Base-by-base conservation (phyloP, 352 stramenopile species). In the Lagenidium sp. region DNA sequence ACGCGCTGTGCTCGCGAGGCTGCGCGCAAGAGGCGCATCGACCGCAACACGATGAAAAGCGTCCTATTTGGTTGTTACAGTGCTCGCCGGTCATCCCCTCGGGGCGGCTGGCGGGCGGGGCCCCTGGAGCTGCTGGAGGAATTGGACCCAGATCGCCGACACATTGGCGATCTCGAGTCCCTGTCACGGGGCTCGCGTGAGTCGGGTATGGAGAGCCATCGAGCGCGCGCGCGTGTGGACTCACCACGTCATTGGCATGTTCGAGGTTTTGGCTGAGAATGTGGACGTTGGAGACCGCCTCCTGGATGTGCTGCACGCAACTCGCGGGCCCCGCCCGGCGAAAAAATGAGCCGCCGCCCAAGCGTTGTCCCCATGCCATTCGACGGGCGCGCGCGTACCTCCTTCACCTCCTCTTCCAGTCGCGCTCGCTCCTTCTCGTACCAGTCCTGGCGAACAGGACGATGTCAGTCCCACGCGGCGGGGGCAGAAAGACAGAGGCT, bases 231-330 rank as follows among this genome's bases (percentile, higher is more conserved):
- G 13, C 7, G 7, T 12, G 18, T 20, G 34, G 34, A 66, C 68
- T 21, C 37, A 90, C 78, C 44, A 90, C 73, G 26, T 90, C 78
- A 36, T 90, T 87, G 18, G 87, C 52, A 38, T 90, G 78, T 40
- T 87, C 78, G 37, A 90, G 57, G 34, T 87, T 87, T 45, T 87
- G 78, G 47, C 73, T 85, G 23, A 87, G 47, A 41, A 86, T 90
- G 39, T 90, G 70, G 19, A 86, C 66, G 40, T 87, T 87, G n/a
- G 74, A 85, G 23, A 85, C 65, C 4, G 74, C 75, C 50, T 87
- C 78, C 45, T 90, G 75, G 57, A 87, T 77, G 41, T 75, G 69
- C 77, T 89, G 32, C 20, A 12, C 7, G 12, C 34, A 8, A 20
- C n/a, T n/a, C n/a, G n/a, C n/a, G n/a, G n/a, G n/a, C n/a, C n/a